Conservation (phyloP, 2,329 filamentous ascomycete genomes). For the Periglandula ipomoeae region DNA sequence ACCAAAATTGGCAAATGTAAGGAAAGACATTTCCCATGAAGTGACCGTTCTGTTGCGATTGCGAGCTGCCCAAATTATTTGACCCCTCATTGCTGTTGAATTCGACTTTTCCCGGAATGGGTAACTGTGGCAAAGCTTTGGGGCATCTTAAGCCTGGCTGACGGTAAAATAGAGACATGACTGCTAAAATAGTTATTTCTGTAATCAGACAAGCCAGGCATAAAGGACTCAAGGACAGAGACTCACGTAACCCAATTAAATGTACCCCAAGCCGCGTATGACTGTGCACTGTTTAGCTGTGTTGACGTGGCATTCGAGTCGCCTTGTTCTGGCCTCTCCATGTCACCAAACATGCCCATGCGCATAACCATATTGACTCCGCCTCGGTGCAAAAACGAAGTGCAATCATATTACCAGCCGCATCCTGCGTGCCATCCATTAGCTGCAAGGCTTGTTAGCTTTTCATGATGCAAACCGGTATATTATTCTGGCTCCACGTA, state of each 20-base stretch:
- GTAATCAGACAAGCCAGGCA: not conserved
- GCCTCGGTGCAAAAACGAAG: slow-evolving; percentile 18
- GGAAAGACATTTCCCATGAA: not conserved
- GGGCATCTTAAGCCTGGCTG: slow-evolving; percentile 21
- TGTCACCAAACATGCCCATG: slow-evolving; percentile 20
- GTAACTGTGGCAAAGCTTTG: slow-evolving; percentile 12
- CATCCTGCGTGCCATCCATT: not conserved
- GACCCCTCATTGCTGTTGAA: not conserved
- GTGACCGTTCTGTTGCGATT: not conserved
- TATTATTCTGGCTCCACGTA: slow-evolving; percentile 14
- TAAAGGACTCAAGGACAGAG: not conserved
- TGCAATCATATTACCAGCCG: not conserved
- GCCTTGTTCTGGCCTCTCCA: not conserved
- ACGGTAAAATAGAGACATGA: slow-evolving; percentile 24
- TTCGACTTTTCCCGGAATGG: slow-evolving; percentile 10
- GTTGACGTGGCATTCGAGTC: slow-evolving; percentile 4
- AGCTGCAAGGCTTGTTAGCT: not conserved
- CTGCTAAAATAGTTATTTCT: slow-evolving; percentile 13
- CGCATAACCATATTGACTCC: slow-evolving; percentile 17
- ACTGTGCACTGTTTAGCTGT: slow-evolving; percentile 9
- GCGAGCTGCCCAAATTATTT: too few species aligned
- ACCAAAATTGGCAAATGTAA: not conserved
- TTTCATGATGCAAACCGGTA: not conserved
- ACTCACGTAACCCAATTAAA: slow-evolving; percentile 31
- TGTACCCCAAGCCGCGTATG: slow-evolving; percentile 20